Percentiles rank a stretch among this genome's conserved stretches.
These are phyloP conservation scores for Tolypocladium sp. DNA, from an alignment of 2,329 filamentous ascomycete species.

Conservation along the genomic window DNA sequence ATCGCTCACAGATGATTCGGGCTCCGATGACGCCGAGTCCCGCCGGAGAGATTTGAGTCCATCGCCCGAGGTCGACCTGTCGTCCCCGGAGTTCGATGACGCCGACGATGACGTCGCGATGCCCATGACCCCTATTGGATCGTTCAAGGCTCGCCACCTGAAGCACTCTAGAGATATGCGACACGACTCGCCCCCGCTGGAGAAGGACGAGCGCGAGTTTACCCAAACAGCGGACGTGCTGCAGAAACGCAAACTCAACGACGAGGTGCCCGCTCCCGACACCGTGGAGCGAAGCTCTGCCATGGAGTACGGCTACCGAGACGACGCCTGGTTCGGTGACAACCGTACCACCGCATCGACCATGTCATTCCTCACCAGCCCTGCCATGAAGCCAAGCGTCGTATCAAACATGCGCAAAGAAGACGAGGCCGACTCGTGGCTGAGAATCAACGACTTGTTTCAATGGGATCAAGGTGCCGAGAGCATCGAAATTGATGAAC, in stretches of 20 bases:
- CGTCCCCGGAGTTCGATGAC: conserved; percentile 77
- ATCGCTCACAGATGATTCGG: conserved; percentile 43
- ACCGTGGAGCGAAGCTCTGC: conserved; percentile 17
- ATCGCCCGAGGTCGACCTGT: conserved; percentile 88
- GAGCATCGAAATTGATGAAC: conserved; percentile 83
- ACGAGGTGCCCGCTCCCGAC: conserved; percentile 24
- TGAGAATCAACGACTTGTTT: conserved; percentile 30
- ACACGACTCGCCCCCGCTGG: conserved; percentile 78
- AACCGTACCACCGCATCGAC: conserved; percentile 25
- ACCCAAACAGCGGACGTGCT: conserved; percentile 88
- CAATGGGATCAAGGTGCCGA: conserved; percentile 70
- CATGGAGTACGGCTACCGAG: conserved; percentile 27
- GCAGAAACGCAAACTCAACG: conserved; percentile 53
- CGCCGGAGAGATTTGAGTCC: conserved; percentile 69
- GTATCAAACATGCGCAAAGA: conserved; percentile 23
- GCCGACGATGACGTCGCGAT: conserved; percentile 49
- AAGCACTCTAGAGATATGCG: conserved; percentile 36
- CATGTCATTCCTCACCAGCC: conserved; percentile 39
- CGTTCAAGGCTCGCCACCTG: conserved; percentile 44
- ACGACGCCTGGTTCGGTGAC: conserved; percentile 47
- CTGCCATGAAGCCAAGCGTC: conserved; percentile 36
- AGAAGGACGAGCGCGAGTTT: conserved; percentile 94
- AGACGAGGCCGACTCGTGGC: conserved; percentile 27
- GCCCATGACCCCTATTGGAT: conserved; percentile 54
- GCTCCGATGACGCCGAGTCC: conserved; percentile 62